Evolutionary conservation across 2,329 filamentous ascomycete species (phyloP).

Genomic region (Cercospora sesami): DNA sequence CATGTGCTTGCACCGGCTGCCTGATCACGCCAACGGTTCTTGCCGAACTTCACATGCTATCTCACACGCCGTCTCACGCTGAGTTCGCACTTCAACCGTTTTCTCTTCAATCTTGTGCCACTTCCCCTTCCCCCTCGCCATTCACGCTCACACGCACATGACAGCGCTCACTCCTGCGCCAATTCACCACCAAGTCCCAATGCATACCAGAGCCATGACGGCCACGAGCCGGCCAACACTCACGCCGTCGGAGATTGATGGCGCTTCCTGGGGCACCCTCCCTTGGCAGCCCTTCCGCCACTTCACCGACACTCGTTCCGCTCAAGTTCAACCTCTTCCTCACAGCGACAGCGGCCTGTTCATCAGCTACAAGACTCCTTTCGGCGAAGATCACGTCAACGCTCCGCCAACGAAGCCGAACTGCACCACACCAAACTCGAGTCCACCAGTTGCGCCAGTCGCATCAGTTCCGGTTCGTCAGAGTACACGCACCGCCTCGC

Average conservation of each 20-base stretch:
- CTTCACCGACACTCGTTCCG: background rate
- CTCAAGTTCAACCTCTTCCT: background rate
- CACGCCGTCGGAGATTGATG: background rate
- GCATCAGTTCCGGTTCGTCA: background rate
- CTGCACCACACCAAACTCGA: background rate
- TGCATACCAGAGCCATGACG: slow-evolving; percentile 3
- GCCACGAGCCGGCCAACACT: background rate
- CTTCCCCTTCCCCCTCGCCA: background rate
- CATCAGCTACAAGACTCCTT: background rate
- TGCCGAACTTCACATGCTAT: background rate
- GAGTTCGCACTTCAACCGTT: background rate
- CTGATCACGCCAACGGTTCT: background rate
- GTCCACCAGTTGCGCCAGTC: background rate
- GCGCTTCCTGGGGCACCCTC: background rate
- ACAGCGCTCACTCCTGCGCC: background rate
- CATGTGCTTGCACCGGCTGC: background rate
- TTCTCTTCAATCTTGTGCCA: background rate
- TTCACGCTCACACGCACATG: background rate
- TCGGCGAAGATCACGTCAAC: background rate
- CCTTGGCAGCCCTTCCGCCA: slow-evolving; percentile 2
- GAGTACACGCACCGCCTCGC: background rate
- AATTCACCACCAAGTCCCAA: background rate
- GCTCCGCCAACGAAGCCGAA: background rate
- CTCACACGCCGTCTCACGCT: background rate
- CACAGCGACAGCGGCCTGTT: slow-evolving; percentile 6